Base-by-base conservation (phyloP, 208 protist genomes). In the Crithidia bombi region DNA sequence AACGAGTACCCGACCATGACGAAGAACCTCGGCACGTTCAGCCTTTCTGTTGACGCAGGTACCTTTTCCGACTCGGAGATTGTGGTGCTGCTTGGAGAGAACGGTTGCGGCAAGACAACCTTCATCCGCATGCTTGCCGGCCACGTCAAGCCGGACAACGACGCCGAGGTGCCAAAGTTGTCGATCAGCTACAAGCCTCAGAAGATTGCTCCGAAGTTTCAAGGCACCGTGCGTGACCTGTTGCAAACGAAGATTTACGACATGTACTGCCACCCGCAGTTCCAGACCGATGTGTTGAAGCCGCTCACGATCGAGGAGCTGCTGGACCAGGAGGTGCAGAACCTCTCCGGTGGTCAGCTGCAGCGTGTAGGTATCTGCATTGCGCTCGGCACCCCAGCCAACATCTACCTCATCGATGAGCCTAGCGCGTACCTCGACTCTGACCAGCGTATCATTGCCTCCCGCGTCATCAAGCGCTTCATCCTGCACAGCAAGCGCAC, bases 321-420 rank as follows among this genome's bases (percentile, higher is more conserved):
- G 35, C 89, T 99, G 26, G 98, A 99, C 79, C 94, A 99, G 74
- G 89, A 98, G 49, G 93, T 98, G 15, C 90, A 98, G 73, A 95
- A 98, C 69, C 89, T 99, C 21, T 99, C 99, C n/a, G 99, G 99
- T 70, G 99, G 99, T 91, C 99, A 99, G 87, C 88, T 99, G 39
- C 99, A 99, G 90, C 97, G 99, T 81, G 98, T 99, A 36, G 99
- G 99, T 73, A 75, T 99, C 46, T 94, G 92, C 61, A 89, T 99
- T 39, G 96, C 95, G 49, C 90, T 99, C 21, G 99, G 99, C 61
- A 98, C 98, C 30, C 98, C 98, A 25, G 99, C 99, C 32, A 98
- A 99, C 82, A 98, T 99, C 65, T 99, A 99, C 81, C 95, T 99
- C 23, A 99, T 99, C 73, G 99, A 99, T 86, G 99, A 99, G 87